A percentile compares a stretch with the other conserved stretches of the same genome.
phyloP scores from a whole-genome alignment of 768 basidiomycete genomes.

The Amanita muscaria region DNA sequence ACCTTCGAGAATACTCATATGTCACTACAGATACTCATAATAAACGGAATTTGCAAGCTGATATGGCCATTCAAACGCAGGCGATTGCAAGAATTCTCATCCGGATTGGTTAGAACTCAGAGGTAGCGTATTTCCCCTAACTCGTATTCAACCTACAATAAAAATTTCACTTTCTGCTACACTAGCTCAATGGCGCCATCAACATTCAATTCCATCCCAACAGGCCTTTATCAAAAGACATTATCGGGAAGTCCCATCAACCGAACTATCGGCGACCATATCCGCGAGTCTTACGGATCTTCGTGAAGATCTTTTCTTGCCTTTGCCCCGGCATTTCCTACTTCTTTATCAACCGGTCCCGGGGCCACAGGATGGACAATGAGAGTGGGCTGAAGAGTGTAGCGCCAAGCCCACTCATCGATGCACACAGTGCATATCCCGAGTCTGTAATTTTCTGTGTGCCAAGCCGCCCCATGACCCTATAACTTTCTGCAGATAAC shows the following conservation, averaged over 20 bases:
- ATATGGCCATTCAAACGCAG: constrained; percentile 41
- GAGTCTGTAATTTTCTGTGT: constrained; percentile 12
- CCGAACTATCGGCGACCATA: constrained; percentile 29
- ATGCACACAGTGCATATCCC: constrained; percentile 41
- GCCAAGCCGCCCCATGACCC: no score
- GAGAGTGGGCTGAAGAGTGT: constrained; percentile 46
- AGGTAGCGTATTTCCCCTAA: constrained; percentile 17
- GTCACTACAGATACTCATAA: background rate
- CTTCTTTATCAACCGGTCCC: constrained; percentile 52
- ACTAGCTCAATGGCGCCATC: constrained; percentile 62
- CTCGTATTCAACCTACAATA: no score
- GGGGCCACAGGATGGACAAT: constrained; percentile 44
- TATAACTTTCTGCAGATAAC: no score
- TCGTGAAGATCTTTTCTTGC: constrained; percentile 50
- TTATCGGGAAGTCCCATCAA: constrained; percentile 19
- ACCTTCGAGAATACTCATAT: background rate
- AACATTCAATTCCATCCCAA: constrained; percentile 59
- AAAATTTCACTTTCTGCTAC: background rate
- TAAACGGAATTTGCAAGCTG: constrained; percentile 16
- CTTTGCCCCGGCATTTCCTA: constrained; percentile 76
- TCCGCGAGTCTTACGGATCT: constrained; percentile 42
- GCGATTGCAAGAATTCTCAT: constrained; percentile 62
- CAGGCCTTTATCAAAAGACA: constrained; percentile 55
- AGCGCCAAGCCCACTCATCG: constrained; percentile 53
- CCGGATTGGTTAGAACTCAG: constrained; percentile 57